Evolutionary conservation across 306 rosid species (phyloP).

Genomic region (Cicer cuneatum): DNA sequence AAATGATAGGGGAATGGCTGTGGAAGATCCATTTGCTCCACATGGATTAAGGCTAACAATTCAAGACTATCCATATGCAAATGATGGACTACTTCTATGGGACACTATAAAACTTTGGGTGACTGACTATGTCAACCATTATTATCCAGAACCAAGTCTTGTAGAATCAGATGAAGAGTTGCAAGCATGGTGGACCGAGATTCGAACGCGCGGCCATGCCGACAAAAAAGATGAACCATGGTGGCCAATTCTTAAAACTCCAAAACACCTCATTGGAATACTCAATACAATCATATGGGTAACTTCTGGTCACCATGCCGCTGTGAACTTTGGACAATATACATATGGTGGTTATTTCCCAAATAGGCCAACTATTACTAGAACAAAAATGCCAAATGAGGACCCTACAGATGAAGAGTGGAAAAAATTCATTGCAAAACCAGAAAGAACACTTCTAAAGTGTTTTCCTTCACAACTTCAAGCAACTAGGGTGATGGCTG

Average conservation of each 20-base stretch:
- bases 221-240: slow-evolving; percentile 57
- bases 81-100: slow-evolving; percentile 60
- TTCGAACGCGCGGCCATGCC: slow-evolving; percentile 45
- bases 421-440: slow-evolving; percentile 45
- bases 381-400: slow-evolving; percentile 57
- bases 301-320: slow-evolving; percentile 55
- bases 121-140: slow-evolving; percentile 51
- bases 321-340: slow-evolving; percentile 54
- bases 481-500: slow-evolving; percentile 46
- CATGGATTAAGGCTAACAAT: slow-evolving; percentile 57
- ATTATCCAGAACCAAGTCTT: slow-evolving; percentile 44
- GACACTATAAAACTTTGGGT: slow-evolving; percentile 54
- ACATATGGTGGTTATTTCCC: slow-evolving; percentile 55
- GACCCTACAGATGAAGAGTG: slow-evolving; percentile 51
- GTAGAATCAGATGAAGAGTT: slow-evolving; percentile 52
- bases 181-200: slow-evolving; percentile 63
- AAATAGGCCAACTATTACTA: slow-evolving; percentile 48
- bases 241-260: slow-evolving; percentile 59
- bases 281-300: slow-evolving; percentile 50
- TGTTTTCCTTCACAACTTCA: slow-evolving; percentile 58
- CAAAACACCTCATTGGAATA: slow-evolving; percentile 41
- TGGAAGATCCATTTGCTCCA: slow-evolving; percentile 43
- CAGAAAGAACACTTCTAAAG: slow-evolving; percentile 48
- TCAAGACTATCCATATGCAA: slow-evolving; percentile 59
- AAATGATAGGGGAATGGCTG: slow-evolving; percentile 52